A percentile compares a stretch with the other conserved stretches of the same genome.
These are phyloP conservation scores for Ramalina peruviana DNA, from an alignment of 495 filamentous ascomycete genomes.

Conservation along the genomic window DNA sequence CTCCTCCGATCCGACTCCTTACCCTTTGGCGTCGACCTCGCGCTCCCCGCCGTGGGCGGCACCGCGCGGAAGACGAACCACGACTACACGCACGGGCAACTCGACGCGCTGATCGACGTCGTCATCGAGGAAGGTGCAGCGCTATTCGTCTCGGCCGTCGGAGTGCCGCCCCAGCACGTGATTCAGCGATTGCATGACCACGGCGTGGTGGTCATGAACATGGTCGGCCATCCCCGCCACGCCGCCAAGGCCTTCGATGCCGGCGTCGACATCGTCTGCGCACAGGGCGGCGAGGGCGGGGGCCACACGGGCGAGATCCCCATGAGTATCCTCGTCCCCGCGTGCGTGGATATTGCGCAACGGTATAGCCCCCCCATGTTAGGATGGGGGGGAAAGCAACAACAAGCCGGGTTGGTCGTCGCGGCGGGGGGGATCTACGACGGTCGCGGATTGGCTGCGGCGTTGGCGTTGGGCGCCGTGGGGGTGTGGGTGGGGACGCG, in stretches of 20 bases:
- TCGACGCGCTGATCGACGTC: constrained; percentile 71
- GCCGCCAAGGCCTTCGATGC: constrained; percentile 67
- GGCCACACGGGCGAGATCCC: constrained; percentile 71
- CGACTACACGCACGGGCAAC: constrained; percentile 75
- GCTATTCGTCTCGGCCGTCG: constrained; percentile 73
- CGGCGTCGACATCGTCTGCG: constrained; percentile 74
- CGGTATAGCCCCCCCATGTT: constrained; percentile 40
- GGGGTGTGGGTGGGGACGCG: constrained; percentile 79
- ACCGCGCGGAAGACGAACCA: constrained; percentile 73
- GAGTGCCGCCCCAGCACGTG: constrained; percentile 55
- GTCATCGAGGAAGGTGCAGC: constrained; percentile 62
- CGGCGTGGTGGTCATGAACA: constrained; percentile 79
- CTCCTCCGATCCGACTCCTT: constrained; percentile 45
- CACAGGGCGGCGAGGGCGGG: constrained; percentile 68
- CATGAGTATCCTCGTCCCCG: constrained; percentile 56
- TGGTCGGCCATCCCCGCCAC: constrained; percentile 87
- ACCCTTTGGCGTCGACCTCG: constrained; percentile 79
- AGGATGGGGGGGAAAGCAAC: constrained; percentile 11
- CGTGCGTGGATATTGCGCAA: constrained; percentile 58
- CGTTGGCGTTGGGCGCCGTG: constrained; percentile 57
- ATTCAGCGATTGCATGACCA: constrained; percentile 60
- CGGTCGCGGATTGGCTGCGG: constrained; percentile 54
- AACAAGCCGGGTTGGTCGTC: constrained; percentile 48
- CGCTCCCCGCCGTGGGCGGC: constrained; percentile 72
- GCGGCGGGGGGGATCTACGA: constrained; percentile 65